A percentile compares a stretch with the other conserved stretches of the same genome.
Evolutionary conservation across 2,329 filamentous ascomycete genomes (phyloP).

Genomic region (Penicillium occitanis): DNA sequence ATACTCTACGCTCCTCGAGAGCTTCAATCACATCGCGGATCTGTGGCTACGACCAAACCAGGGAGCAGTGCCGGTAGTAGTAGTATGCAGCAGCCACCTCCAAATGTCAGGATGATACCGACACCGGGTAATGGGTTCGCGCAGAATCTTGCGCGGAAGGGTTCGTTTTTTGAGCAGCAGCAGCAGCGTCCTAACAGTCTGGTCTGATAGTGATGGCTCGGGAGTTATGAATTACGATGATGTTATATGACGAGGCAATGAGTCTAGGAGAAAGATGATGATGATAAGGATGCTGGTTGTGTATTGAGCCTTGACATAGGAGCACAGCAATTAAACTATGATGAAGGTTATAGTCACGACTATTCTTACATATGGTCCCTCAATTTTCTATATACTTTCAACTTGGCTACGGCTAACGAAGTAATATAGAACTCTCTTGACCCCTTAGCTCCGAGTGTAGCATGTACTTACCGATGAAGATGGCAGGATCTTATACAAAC

Average conservation of each 20-base stretch:
- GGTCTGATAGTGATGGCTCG: neutral
- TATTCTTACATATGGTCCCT: neutral
- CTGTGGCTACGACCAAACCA: neutral
- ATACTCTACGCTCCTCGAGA: neutral
- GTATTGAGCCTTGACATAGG: neutral
- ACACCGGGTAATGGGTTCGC: slow-evolving; percentile 20
- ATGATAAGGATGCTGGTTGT: neutral
- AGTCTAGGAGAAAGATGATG: neutral
- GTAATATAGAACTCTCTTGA: neutral
- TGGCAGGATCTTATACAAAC: too few relatives aligned
- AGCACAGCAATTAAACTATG: neutral
- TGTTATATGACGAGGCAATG: neutral
- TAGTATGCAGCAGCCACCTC: slow-evolving; percentile 1
- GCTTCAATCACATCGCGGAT: neutral
- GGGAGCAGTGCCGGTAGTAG: neutral
- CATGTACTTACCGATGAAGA: neutral
- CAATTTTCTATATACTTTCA: neutral
- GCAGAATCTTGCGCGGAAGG: slow-evolving; percentile 18
- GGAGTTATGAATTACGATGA: neutral
- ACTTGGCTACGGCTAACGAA: neutral
- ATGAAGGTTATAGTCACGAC: neutral
- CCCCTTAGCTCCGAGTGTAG: neutral
- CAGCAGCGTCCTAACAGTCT: slow-evolving; percentile 12
- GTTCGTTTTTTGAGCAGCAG: slow-evolving; percentile 16
- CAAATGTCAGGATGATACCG: neutral